phyloP scores from a whole-genome alignment of 192 early-diverging fungal species.

The Oehlia diaphana region DNA sequence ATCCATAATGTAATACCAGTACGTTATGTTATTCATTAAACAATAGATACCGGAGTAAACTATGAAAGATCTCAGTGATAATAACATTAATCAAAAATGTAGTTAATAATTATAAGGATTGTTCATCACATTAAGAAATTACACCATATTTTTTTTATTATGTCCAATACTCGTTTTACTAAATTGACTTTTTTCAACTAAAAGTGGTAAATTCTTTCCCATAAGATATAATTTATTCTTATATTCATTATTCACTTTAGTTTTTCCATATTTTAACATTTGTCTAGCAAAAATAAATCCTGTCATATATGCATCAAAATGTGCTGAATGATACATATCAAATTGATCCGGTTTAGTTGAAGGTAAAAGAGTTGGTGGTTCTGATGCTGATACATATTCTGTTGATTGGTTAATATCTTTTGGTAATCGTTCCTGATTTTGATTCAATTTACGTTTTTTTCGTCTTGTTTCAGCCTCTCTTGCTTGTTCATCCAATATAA shows the following conservation, averaged over 20 bases:
- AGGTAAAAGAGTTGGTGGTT: background rate
- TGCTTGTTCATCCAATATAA: conserved; percentile 78
- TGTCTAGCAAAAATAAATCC: conserved; percentile 82
- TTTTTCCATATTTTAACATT: conserved; percentile 26
- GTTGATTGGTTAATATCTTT: conserved; percentile 1
- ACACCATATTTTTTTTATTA: conserved; percentile 24
- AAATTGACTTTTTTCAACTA: conserved; percentile 60
- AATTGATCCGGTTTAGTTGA: conserved; percentile 26
- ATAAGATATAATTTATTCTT: conserved; percentile 88
- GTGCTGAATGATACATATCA: conserved; percentile 82
- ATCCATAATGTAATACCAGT: no score
- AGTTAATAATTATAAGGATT: no score
- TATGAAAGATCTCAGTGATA: no score
- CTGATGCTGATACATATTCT: conserved; percentile 12
- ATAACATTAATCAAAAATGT: no score
- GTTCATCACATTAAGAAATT: no score
- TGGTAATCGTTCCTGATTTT: conserved; percentile 28
- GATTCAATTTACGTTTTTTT: conserved; percentile 23
- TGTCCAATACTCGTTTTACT: conserved; percentile 52
- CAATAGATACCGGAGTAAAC: no score
- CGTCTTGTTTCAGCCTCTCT: conserved; percentile 45
- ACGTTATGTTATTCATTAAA: no score
- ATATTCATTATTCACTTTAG: conserved; percentile 43
- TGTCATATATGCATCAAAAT: conserved; percentile 97
- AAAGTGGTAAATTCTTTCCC: conserved; percentile 74